Conservation (phyloP, 2,329 filamentous ascomycete genomes). For the Podosphaera xanthii region DNA sequence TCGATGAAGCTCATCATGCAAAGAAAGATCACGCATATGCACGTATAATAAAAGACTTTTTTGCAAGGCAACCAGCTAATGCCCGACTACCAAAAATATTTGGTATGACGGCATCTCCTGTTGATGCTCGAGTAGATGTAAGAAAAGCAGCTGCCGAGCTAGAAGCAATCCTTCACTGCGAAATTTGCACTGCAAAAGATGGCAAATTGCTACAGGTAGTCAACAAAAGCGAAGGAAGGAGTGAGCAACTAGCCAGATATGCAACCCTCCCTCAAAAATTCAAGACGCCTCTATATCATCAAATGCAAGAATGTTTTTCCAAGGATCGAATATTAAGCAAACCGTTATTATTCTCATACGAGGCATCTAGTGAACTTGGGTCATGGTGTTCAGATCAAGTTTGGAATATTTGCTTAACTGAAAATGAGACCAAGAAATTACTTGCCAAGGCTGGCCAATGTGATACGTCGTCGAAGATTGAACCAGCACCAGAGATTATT, state of each 20-base stretch:
- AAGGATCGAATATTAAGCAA: constrained; percentile 20
- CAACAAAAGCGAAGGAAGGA: constrained; percentile 30
- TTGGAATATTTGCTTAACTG: constrained; percentile 48
- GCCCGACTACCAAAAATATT: constrained; percentile 50
- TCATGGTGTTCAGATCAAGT: constrained; percentile 67
- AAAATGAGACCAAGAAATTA: constrained; percentile 36
- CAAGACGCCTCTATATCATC: constrained; percentile 40
- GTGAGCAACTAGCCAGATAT: constrained; percentile 31
- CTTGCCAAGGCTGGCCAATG: constrained; percentile 29
- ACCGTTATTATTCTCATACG: constrained; percentile 26
- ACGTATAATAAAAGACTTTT: constrained; percentile 73
- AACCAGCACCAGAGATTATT: constrained; percentile 18
- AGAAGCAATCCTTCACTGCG: constrained; percentile 54
- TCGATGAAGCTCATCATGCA: constrained; percentile 89
- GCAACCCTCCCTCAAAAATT: constrained; percentile 24
- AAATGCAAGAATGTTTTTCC: constrained; percentile 29
- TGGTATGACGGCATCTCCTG: constrained; percentile 91
- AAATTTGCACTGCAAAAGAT: constrained; percentile 58
- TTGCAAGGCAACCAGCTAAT: constrained; percentile 23
- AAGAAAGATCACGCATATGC: constrained; percentile 90
- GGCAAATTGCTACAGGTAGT: constrained; percentile 32
- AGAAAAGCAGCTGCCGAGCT: constrained; percentile 46
- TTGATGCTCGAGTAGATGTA: constrained; percentile 61
- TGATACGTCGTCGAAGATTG: constrained; percentile 14
- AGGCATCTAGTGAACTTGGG: constrained; percentile 45